Evolutionary conservation across 192 early-diverging fungal species (phyloP), one percentile per base, ranked within the genome.

Genomic region (Cladochytrium replicatum): DNA sequence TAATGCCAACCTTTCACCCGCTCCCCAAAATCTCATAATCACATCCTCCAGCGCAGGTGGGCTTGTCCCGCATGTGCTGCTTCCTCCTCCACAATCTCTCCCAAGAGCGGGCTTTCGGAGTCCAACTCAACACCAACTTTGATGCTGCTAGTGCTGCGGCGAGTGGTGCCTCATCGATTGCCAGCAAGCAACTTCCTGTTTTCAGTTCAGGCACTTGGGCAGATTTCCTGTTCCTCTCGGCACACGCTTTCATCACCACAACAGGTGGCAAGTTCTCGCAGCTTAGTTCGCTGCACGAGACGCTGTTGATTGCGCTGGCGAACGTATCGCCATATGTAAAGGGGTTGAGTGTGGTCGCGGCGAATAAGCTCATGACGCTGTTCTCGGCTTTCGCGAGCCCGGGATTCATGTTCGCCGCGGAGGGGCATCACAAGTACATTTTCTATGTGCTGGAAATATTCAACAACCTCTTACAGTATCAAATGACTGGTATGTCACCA

Each of bases 241-340:
- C 87, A 17, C 82, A 84, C 46, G 77, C 71, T 17, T 56, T 91
- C 5, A 78, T 90, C 37, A 75, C 86, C 22, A 76, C 87, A 7
- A 86, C 86, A 22, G 75, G 72, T 52, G 74, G 78, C 32, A 39
- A 17, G 17, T 37, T 37, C 17, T 37, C 58, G 8, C 60, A 72
- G 15, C 56, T 88, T 29, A 48, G 71, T 4, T 67, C 80, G 0
- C 66, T 91, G 4, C 87, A 89, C 62, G 86, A 88, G 42, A 81
- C 81, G 26, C 50, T 90, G 24, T 66, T 95, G 22, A 60, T 86
- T 13, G 74, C 82, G n/a, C 68, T 95, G 21, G 66, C 82, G 30
- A 95, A 95, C 55, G 73, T 90, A 11, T 77, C 86, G 0, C 86
- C 89, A 2, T 85, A 86, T 48, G 47, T 91, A 34, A 87, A 86